phyloP scores from a whole-genome alignment of 176 grass and related monocot species.

The Ensete glaucum region DNA sequence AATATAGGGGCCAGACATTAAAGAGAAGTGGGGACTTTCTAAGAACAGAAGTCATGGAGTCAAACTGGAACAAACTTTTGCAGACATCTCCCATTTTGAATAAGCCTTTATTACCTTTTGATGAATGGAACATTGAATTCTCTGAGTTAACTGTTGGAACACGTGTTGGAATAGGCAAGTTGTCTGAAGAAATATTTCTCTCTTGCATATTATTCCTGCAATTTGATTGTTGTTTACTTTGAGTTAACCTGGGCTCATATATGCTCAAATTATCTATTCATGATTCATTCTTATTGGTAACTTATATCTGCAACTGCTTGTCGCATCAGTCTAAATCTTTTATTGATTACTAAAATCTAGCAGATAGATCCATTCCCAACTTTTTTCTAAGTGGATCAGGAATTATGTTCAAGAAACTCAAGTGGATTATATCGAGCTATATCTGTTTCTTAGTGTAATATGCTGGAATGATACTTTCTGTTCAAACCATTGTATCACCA shows the following conservation, averaged over 20 bases:
- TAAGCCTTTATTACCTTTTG: conserved; percentile 81
- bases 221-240: conserved; percentile 1
- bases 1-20: conserved; percentile 43
- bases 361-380: neutral
- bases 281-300: neutral
- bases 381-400: too few relatives aligned
- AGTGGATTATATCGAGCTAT: neutral
- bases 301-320: neutral
- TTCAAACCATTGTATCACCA: too few relatives aligned
- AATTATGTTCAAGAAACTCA: neutral
- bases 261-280: conserved; percentile 6
- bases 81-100: conserved; percentile 72
- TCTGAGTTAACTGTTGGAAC: conserved; percentile 93
- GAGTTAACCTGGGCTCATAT: neutral
- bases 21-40: conserved; percentile 49
- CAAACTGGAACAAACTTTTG: conserved; percentile 76
- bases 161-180: conserved; percentile 94
- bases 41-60: conserved; percentile 53
- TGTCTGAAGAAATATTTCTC: neutral
- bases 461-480: too few relatives aligned
- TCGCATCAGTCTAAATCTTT: neutral
- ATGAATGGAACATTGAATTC: conserved; percentile 90
- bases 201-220: neutral
- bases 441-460: too few relatives aligned
- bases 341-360: neutral